Evolutionary conservation across 345 rosid genomes (phyloP), one percentile per base, ranked within the genome.

Genomic region (Trapa incisa): DNA sequence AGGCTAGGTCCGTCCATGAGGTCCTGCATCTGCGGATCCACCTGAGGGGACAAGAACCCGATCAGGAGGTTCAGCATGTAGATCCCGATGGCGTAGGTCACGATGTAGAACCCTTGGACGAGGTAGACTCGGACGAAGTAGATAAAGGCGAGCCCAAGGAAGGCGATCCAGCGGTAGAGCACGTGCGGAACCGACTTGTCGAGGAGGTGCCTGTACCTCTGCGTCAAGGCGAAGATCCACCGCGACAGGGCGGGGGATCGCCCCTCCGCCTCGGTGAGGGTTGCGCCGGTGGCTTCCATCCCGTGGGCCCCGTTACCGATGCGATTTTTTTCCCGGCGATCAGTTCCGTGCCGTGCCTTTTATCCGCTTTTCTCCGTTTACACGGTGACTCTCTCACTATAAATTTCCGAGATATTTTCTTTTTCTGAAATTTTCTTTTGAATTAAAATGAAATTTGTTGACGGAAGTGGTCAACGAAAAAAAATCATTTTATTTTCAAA

Each of bases 1-100:
- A 92, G 85, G 10, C 80, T 35, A 6, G 96, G 93, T 0, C 85
- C 92, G 12, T 81, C 86, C 14, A 63, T 14, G 47, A 67, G 67
- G 5, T 72, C 65, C 68, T 73, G 74, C 48, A 77, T 71, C 80
- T 89, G 97, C 5, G 95, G 98, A 71, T 93, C 98, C 48, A 88
- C 87, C 74, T 85, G 97, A 58, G 98, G 98, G 47, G 98, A 90
- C 12, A 93, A 81, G 68, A 93, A 93, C 7, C 89, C 96, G 41
- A 93, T 88, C 72, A 93, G 80, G 65, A 90, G 89, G 64, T 85
- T 93, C 42, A 93, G 77, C 82, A 90, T 72, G 80, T 90, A 93
- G 81, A 93, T 88, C 56, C 97, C 96, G 17, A 90, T 82, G 29
- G 82, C 98, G 78, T 88, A 93, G 36, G 98, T 83, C 80, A 93